Evolutionary conservation across 1,139 yeast genomes (phyloP), one percentile per base, ranked within the genome.

Genomic region (Blastobotrys capitulatus): DNA sequence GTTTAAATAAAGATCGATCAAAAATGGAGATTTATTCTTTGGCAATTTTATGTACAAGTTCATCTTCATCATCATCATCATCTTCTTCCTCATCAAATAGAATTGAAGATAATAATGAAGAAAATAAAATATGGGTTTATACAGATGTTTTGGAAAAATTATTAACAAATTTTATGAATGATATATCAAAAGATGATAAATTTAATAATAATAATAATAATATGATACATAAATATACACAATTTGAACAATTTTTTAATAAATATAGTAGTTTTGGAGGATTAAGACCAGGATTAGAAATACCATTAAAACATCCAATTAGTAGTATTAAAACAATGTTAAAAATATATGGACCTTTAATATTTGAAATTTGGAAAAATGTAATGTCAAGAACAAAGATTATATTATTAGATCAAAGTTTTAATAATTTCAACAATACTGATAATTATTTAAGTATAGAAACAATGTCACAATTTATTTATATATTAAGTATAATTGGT

Each of bases 321-420:
- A 69, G 73, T 38, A 68, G 75, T 10, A 64, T 82, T 16, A 73
- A 77, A 2, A 64, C 69, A 9, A 66, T 82, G 38, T 62, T 84
- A 44, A 72, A 75, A 38, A 63, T 67, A 7, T 69, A 85, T 51
- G 96, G 96, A 0, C 95, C 96, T 0, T 67, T 85, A 44, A 71
- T 85, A 1, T 86, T 85, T 60, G 78, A 78, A 25, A 64, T 86
- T 6, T 87, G 86, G 82, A 86, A 84, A 63, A 74, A 82, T 35
- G 77, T 83, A 6, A 65, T 89, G 34, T 63, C 85, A 29, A 71
- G 94, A 19, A 77, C 82, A 54, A 73, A 82, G 38, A 73, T 88
- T 9, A 54, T 88, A 10, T 65, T 88, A 5, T 75, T 84, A 56
- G 32, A 29, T 29, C 6, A 37, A 12, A 22, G 6, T 22, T 5